Conservation (phyloP, 805 yeast species). For the Candida nitratophila region DNA sequence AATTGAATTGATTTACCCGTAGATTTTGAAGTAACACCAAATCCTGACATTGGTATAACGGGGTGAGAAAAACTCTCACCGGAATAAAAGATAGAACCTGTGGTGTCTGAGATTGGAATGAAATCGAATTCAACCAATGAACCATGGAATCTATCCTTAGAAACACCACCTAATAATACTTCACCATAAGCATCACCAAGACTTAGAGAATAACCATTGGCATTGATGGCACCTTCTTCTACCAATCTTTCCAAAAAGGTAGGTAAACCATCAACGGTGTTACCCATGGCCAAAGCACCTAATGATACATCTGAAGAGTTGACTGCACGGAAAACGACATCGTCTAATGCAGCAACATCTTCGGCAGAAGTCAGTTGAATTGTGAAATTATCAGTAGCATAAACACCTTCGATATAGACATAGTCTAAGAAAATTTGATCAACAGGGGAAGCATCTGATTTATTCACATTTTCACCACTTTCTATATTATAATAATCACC, state of each 20-base stretch:
- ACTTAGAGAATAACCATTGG: slow-evolving; percentile 39
- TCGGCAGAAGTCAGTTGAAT: slow-evolving; percentile 4
- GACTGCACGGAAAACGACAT: slow-evolving; percentile 29
- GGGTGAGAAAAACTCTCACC: slow-evolving; percentile 23
- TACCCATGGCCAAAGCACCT: slow-evolving; percentile 44
- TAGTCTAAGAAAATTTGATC: slow-evolving; percentile 12
- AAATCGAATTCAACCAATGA: slow-evolving; percentile 42
- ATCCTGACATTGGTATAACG: slow-evolving; percentile 38
- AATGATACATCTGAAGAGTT: slow-evolving; percentile 28
- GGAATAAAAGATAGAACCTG: slow-evolving; percentile 3
- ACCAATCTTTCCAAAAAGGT: slow-evolving; percentile 29
- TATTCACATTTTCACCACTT: not conserved
- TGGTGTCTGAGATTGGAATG: slow-evolving; percentile 32
- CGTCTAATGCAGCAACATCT: slow-evolving; percentile 11
- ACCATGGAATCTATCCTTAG: slow-evolving; percentile 37
- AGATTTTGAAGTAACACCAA: slow-evolving; percentile 31
- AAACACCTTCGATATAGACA: slow-evolving; percentile 17
- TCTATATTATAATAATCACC: slow-evolving; percentile 8
- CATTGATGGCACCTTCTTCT: slow-evolving; percentile 21
- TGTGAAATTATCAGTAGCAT: slow-evolving; percentile 17
- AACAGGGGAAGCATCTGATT: slow-evolving; percentile 8
- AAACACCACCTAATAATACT: slow-evolving; percentile 54
- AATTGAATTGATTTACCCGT: slow-evolving; percentile 21
- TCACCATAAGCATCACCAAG: slow-evolving; percentile 23
- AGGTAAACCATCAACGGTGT: slow-evolving; percentile 15